These are phyloP conservation scores for Paraconiothyrium brasiliense DNA, from an alignment of 2,329 filamentous ascomycete genomes.

Conservation along the genomic window DNA sequence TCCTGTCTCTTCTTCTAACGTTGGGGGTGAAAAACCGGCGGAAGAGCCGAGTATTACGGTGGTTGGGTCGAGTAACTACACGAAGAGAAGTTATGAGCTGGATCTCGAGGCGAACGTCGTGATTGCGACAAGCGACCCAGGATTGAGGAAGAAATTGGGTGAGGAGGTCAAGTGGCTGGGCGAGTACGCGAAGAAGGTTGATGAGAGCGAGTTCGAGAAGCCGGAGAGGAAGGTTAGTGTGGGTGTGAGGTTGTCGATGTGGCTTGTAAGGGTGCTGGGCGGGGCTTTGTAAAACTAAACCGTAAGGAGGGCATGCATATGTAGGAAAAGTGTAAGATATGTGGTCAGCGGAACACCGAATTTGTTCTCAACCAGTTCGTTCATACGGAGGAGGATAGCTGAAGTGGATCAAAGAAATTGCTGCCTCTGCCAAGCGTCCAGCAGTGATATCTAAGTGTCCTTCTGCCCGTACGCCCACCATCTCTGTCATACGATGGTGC, in stretches of 20 bases:
- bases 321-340: not conserved
- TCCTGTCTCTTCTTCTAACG: not conserved
- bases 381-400: not conserved
- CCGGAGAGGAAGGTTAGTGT: constrained; percentile 85
- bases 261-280: constrained; percentile 86
- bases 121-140: constrained; percentile 80
- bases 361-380: not conserved
- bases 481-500: not conserved
- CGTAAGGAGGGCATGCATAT: not conserved
- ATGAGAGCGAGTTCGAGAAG: constrained; percentile 79
- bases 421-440: not conserved
- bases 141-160: constrained; percentile 75
- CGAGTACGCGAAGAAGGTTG: constrained; percentile 74
- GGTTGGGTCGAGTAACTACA: constrained; percentile 95
- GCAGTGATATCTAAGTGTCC: constrained; percentile 12
- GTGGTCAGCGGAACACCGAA: not conserved
- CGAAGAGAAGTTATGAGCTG: constrained; percentile 88
- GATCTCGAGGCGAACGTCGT: constrained; percentile 91
- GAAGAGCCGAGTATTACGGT: constrained; percentile 78
- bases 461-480: constrained; percentile 6
- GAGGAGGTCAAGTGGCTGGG: constrained; percentile 84
- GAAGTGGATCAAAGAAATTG: not conserved
- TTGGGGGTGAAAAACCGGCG: constrained; percentile 62
- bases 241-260: constrained; percentile 89
- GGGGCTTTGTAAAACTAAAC: constrained; percentile 73